Conservation (phyloP, 2,329 filamentous ascomycete genomes). For the Tolypocladium inflatum region DNA sequence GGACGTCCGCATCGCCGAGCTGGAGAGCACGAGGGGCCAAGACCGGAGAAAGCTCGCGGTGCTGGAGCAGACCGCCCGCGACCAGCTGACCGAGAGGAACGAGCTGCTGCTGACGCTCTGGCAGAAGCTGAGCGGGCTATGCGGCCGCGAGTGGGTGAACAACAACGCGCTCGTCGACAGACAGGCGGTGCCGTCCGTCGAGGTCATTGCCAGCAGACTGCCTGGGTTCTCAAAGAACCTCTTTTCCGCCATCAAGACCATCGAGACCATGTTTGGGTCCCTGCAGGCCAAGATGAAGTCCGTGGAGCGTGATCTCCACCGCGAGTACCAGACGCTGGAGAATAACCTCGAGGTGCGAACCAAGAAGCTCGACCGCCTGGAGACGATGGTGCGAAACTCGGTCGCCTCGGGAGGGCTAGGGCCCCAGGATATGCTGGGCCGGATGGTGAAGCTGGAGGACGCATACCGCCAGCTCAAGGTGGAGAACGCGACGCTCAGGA, state of each 20-base stretch:
- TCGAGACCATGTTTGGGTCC: conserved; percentile 68
- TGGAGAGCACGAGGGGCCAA: conserved; percentile 69
- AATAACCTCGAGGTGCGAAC: conserved; percentile 67
- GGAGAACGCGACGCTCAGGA: conserved; percentile 60
- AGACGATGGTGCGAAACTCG: conserved; percentile 64
- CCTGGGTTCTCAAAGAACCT: conserved; percentile 87
- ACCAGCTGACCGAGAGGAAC: conserved; percentile 85
- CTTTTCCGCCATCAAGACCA: conserved; percentile 73
- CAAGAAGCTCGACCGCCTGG: conserved; percentile 81
- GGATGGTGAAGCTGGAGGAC: conserved; percentile 47
- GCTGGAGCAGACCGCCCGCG: conserved; percentile 72
- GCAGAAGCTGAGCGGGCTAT: conserved; percentile 78
- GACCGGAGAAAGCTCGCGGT: conserved; percentile 68
- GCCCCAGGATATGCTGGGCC: conserved; percentile 31
- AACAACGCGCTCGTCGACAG: conserved; percentile 83
- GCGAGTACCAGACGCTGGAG: conserved; percentile 83
- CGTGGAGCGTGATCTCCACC: conserved; percentile 84
- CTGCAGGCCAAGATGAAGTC: conserved; percentile 73
- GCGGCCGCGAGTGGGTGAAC: conserved; percentile 86
- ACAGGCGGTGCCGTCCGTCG: conserved; percentile 70
- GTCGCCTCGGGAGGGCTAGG: conserved; percentile 40
- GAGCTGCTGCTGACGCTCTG: conserved; percentile 79
- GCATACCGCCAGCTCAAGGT: conserved; percentile 54
- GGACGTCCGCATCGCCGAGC: conserved; percentile 73
- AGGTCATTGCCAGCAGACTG: conserved; percentile 77